These are phyloP conservation scores for Tolypocladium paradoxum DNA, from an alignment of 2,329 filamentous ascomycete genomes.

Conservation along the genomic window DNA sequence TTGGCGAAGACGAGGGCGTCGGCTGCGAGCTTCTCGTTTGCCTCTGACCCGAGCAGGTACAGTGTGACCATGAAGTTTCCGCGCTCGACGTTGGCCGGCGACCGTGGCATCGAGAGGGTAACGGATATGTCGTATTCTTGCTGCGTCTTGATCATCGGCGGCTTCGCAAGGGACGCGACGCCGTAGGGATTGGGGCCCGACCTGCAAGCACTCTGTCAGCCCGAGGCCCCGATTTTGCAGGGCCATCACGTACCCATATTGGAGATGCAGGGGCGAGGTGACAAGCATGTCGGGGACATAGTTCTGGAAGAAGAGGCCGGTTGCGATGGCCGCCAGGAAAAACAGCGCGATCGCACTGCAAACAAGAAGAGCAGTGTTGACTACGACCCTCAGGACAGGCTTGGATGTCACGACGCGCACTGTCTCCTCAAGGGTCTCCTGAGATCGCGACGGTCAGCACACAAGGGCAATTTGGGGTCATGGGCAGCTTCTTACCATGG, in stretches of 20 bases:
- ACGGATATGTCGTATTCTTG: conserved; percentile 82
- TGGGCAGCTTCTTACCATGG: conserved; percentile 1
- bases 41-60: conserved; percentile 46
- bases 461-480: not conserved
- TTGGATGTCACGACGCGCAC: conserved; percentile 35
- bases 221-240: not conserved
- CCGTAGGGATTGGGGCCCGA: conserved; percentile 43
- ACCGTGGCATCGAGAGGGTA: conserved; percentile 65
- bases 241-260: conserved; percentile 41
- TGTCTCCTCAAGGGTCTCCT: conserved; percentile 26
- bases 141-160: conserved; percentile 52
- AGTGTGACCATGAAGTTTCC: conserved; percentile 96
- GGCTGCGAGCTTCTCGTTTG: conserved; percentile 10
- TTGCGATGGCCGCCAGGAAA: conserved; percentile 35
- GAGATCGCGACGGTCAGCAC: not conserved
- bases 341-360: conserved; percentile 33
- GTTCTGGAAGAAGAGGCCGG: conserved; percentile 43
- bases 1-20: conserved; percentile 18
- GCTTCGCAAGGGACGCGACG: conserved; percentile 31
- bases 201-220: conserved; percentile 18
- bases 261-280: conserved; percentile 41
- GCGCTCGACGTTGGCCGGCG: conserved; percentile 58
- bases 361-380: conserved; percentile 35
- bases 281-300: conserved; percentile 46
- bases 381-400: conserved; percentile 35